A percentile compares a stretch with the other conserved stretches of the same genome.
These are phyloP conservation scores for Penicillium rolfsii DNA, from an alignment of 2,329 filamentous ascomycete genomes.

Conservation along the genomic window DNA sequence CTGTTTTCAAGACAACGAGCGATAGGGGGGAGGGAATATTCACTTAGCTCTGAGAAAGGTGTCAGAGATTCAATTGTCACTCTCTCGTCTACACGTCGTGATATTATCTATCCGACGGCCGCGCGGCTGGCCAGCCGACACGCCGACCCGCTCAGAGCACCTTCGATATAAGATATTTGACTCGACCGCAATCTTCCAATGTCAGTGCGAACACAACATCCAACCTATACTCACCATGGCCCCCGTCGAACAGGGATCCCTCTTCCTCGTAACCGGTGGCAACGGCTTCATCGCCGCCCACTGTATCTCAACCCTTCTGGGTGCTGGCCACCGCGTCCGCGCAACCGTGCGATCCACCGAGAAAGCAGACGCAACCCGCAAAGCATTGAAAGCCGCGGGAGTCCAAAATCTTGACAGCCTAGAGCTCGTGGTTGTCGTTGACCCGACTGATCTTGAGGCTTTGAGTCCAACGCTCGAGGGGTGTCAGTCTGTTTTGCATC, in stretches of 20 bases:
- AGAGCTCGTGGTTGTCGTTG: constrained; percentile 21
- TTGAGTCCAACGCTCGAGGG: constrained; percentile 13
- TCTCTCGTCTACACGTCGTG: background rate
- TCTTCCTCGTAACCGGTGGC: constrained; percentile 28
- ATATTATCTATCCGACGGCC: constrained; percentile 25
- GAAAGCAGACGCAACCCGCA: constrained; percentile 20
- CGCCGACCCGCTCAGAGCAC: background rate
- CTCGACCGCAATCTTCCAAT: background rate
- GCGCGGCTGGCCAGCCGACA: constrained; percentile 17
- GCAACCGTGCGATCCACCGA: constrained; percentile 26
- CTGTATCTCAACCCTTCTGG: constrained; percentile 26
- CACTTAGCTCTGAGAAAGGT: background rate
- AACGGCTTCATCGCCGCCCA: constrained; percentile 33
- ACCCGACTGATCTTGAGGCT: constrained; percentile 20
- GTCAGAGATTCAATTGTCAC: background rate
- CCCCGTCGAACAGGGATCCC: constrained; percentile 15
- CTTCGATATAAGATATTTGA: background rate
- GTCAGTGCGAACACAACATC: too few relatives aligned
- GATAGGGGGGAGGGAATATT: background rate
- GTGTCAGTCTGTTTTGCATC: constrained; percentile 30
- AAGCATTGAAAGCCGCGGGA: constrained; percentile 11
- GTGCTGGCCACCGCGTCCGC: constrained; percentile 21
- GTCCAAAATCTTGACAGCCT: constrained; percentile 14
- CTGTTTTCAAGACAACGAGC: background rate
- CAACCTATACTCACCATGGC: constrained; percentile 15